These are phyloP conservation scores for Rutstroemia sydowiana DNA, from an alignment of 2,329 filamentous ascomycete species.

Conservation along the genomic window DNA sequence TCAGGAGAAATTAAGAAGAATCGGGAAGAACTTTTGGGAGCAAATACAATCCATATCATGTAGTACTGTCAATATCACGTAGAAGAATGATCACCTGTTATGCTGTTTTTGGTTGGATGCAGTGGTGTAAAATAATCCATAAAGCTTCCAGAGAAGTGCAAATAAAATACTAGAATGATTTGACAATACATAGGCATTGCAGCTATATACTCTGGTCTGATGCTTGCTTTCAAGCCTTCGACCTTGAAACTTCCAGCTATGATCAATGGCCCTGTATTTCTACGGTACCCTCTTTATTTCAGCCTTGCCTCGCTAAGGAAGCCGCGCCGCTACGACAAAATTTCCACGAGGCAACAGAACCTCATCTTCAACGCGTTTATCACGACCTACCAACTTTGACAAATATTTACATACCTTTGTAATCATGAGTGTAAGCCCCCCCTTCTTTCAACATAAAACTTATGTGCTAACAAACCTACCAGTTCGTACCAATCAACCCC, in stretches of 20 bases:
- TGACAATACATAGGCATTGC: no score
- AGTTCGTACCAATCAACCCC: constrained; percentile 93
- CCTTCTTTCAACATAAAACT: not conserved
- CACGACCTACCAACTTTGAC: not conserved
- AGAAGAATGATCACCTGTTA: not conserved
- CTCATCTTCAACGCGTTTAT: not conserved
- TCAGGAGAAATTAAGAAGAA: constrained; percentile 35
- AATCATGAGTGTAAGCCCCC: constrained; percentile 34
- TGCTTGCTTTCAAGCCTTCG: not conserved
- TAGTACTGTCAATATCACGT: not conserved
- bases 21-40: no score
- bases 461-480: constrained; percentile 19
- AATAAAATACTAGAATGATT: no score
- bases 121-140: not conserved
- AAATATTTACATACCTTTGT: constrained; percentile 1
- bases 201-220: not conserved
- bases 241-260: not conserved
- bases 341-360: constrained; percentile 15
- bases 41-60: no score
- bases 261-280: no score
- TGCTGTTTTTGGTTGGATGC: not conserved
- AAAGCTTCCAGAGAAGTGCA: no score
- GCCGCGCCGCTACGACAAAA: constrained; percentile 6
- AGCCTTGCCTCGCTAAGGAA: not conserved
- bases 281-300: not conserved